Percentiles rank a stretch among this genome's conserved stretches.
Evolutionary conservation across 345 rosid genomes (phyloP).

Genomic region (Erysimum cheiranthoides): DNA sequence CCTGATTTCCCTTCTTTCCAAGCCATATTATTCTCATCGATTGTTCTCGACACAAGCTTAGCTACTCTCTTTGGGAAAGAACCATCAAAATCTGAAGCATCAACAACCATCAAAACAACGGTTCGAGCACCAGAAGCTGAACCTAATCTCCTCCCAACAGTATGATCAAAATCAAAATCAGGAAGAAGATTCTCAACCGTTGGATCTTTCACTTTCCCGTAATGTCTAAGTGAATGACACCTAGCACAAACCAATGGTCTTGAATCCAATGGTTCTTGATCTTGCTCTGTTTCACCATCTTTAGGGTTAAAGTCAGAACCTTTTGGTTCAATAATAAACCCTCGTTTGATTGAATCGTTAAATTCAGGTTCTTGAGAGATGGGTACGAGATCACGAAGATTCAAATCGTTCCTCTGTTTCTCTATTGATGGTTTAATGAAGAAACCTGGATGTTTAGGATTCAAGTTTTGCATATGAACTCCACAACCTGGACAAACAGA

Average conservation of each 20-base stretch:
- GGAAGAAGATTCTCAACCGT: conserved; percentile 85
- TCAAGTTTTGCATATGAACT: conserved; percentile 73
- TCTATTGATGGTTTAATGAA: conserved; percentile 58
- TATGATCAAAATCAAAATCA: conserved; percentile 87
- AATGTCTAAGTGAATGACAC: conserved; percentile 89
- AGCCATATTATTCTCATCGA: conserved; percentile 68
- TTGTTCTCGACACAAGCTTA: conserved; percentile 66
- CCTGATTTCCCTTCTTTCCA: conserved; percentile 93
- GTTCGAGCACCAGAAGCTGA: conserved; percentile 72
- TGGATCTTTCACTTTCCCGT: conserved; percentile 87
- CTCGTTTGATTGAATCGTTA: conserved; percentile 64
- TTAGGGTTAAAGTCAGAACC: background rate
- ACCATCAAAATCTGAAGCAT: conserved; percentile 91
- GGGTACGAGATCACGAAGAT: conserved; percentile 53
- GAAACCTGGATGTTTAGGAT: conserved; percentile 81
- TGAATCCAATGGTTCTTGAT: conserved; percentile 23
- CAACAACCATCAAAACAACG: conserved; percentile 84
- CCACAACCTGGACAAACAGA: conserved; percentile 98
- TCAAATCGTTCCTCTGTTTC: conserved; percentile 41
- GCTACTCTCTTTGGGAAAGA: conserved; percentile 86
- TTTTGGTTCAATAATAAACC: conserved; percentile 49
- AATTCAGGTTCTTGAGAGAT: conserved; percentile 66
- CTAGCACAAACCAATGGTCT: conserved; percentile 80
- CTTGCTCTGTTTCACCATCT: conserved; percentile 30
- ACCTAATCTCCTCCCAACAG: conserved; percentile 75